Evolutionary conservation across 1,284 basidiomycete genomes (phyloP).

Genomic region (Ceratobasidium sp.): DNA sequence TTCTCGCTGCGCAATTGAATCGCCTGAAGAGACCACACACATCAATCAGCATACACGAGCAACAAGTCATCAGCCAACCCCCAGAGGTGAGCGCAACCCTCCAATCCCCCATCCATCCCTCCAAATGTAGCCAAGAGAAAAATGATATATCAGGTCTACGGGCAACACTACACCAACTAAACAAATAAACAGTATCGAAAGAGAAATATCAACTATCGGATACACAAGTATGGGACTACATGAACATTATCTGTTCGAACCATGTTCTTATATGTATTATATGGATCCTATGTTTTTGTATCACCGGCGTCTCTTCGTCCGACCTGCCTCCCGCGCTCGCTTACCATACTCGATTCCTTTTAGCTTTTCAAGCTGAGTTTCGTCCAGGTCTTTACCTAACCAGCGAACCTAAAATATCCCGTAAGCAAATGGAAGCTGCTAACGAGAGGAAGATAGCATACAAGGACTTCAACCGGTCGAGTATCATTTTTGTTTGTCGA

Average conservation of each 20-base stretch:
- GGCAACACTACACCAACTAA: neutral
- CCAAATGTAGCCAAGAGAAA: neutral
- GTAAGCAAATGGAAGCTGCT: neutral
- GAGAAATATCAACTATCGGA: slow-evolving; percentile 21
- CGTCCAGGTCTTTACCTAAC: slow-evolving; percentile 44
- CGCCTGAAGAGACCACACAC: neutral
- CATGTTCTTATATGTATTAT: neutral
- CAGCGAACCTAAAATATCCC: slow-evolving; percentile 40
- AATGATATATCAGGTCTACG: neutral
- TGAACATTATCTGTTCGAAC: slow-evolving; percentile 10
- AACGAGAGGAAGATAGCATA: slow-evolving; percentile 1
- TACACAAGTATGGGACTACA: slow-evolving; percentile 37
- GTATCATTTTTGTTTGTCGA: slow-evolving; percentile 26
- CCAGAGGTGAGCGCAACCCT: too few species aligned
- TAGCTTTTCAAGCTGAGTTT: slow-evolving; percentile 41
- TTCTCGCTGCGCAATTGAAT: too few species aligned
- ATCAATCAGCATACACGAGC: too few species aligned
- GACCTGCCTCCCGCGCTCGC: slow-evolving; percentile 25
- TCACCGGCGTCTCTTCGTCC: slow-evolving; percentile 20
- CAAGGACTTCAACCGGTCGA: slow-evolving; percentile 33
- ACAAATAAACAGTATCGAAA: neutral
- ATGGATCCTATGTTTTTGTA: neutral
- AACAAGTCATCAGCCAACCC: too few species aligned
- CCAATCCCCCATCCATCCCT: too few species aligned
- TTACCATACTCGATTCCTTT: slow-evolving; percentile 45